Evolutionary conservation across 2,329 filamentous ascomycete genomes (phyloP).

Genomic region (Diaporthe batatas): DNA sequence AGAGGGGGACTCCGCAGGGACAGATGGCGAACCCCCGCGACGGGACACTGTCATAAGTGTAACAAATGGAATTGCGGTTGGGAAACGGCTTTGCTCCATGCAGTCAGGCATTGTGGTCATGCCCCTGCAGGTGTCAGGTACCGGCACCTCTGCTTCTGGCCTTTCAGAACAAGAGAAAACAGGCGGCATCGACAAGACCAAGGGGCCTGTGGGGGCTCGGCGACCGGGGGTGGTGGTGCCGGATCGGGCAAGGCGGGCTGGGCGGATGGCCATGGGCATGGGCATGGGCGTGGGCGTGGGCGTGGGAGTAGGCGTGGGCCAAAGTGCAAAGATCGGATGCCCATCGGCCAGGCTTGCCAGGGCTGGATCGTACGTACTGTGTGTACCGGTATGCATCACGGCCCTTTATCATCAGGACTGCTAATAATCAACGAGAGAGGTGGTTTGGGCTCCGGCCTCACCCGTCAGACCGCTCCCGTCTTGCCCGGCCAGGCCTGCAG

Average conservation of each 20-base stretch:
- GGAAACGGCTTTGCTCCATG: not conserved
- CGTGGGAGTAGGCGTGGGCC: too few species aligned
- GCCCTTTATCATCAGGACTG: too few species aligned
- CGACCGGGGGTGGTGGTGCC: constrained; percentile 25
- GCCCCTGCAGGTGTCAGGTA: constrained; percentile 17
- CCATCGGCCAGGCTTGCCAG: constrained; percentile 9
- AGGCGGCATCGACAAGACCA: not conserved
- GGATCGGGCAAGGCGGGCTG: constrained; percentile 24
- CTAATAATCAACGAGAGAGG: too few species aligned
- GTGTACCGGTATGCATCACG: too few species aligned
- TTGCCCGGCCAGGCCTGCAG: not conserved
- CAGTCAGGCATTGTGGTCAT: too few species aligned
- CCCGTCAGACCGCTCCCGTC: not conserved
- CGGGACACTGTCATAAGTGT: too few species aligned
- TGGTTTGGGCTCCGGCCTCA: too few species aligned
- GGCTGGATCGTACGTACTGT: too few species aligned
- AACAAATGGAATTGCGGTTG: too few species aligned
- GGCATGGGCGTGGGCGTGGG: not conserved
- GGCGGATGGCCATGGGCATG: not conserved
- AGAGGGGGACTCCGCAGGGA: not conserved
- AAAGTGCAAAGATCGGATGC: constrained; percentile 23
- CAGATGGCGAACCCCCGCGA: constrained; percentile 1
- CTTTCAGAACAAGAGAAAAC: constrained; percentile 1
- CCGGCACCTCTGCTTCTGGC: constrained; percentile 11
- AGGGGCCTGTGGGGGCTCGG: constrained; percentile 24